Evolutionary conservation across 2,329 filamentous ascomycete species (phyloP).

Genomic region (Colletotrichum sp.): DNA sequence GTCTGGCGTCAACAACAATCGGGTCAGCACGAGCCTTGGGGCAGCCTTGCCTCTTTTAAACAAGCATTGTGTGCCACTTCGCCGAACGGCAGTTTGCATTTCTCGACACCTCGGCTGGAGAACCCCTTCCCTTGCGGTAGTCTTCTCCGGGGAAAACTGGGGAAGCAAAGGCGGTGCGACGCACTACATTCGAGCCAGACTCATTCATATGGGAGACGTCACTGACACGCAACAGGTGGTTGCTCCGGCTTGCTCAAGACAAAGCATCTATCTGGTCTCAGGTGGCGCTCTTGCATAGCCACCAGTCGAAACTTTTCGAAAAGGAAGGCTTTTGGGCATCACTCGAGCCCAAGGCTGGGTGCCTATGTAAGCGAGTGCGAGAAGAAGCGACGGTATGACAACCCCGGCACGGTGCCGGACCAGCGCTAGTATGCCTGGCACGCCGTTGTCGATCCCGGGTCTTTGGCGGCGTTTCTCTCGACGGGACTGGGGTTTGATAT

Average conservation of each 20-base stretch:
- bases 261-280: not conserved
- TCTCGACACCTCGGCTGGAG: not conserved
- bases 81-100: not conserved
- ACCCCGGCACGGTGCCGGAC: not conserved
- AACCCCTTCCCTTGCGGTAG: not conserved
- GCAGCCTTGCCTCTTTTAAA: not conserved
- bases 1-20: not conserved
- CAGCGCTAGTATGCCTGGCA: not conserved
- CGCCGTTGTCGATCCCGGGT: not conserved
- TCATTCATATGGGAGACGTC: not conserved
- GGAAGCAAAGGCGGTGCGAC: not conserved
- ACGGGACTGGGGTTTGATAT: not conserved
- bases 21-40: not conserved
- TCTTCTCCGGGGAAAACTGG: not conserved
- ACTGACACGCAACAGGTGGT: not conserved
- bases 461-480: not conserved
- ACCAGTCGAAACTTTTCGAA: not conserved
- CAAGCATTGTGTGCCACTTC: not conserved
- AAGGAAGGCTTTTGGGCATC: not conserved
- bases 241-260: not conserved
- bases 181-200: not conserved
- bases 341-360: not conserved
- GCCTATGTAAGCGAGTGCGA: not conserved
- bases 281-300: not conserved
- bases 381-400: not conserved